phyloP scores from a whole-genome alignment of 306 rosid species.

The Fragaria iinumae region DNA sequence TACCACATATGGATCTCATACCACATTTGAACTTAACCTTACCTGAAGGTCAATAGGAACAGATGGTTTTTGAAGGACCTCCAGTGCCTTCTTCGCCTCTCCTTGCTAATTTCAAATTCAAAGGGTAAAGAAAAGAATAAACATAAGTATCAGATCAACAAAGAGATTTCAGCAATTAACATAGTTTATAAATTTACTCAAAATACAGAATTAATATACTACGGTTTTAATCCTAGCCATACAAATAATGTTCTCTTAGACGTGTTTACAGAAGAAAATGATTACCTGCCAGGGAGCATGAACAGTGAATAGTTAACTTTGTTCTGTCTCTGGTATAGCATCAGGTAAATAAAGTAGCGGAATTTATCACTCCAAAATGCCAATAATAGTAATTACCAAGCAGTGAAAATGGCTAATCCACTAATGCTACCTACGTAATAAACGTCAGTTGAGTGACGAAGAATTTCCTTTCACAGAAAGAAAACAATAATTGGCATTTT shows the following conservation, averaged over 20 bases:
- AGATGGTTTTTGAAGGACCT: slow-evolving; percentile 85
- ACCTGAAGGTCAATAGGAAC: slow-evolving; percentile 89
- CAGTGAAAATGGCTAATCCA: background rate
- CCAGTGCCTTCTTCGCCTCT: slow-evolving; percentile 92
- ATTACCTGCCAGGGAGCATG: background rate
- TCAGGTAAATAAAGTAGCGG: background rate
- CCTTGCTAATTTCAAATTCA: slow-evolving; percentile 65
- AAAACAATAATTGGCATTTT: background rate
- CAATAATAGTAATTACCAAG: background rate
- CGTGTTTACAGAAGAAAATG: background rate
- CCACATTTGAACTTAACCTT: slow-evolving; percentile 24
- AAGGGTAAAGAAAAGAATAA: background rate
- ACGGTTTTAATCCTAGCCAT: background rate
- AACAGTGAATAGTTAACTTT: background rate
- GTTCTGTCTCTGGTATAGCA: background rate
- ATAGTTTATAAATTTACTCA: background rate
- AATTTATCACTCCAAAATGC: background rate
- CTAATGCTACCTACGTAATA: background rate
- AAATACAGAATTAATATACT: background rate
- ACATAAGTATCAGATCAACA: slow-evolving; percentile 1
- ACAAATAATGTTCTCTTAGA: background rate
- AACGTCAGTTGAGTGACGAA: background rate
- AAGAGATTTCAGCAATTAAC: background rate
- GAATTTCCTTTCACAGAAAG: background rate
- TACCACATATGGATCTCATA: background rate